Evolutionary conservation across 148 eudicot genomes (phyloP), one percentile per base, ranked within the genome.

Genomic region (Chenopodium album): DNA sequence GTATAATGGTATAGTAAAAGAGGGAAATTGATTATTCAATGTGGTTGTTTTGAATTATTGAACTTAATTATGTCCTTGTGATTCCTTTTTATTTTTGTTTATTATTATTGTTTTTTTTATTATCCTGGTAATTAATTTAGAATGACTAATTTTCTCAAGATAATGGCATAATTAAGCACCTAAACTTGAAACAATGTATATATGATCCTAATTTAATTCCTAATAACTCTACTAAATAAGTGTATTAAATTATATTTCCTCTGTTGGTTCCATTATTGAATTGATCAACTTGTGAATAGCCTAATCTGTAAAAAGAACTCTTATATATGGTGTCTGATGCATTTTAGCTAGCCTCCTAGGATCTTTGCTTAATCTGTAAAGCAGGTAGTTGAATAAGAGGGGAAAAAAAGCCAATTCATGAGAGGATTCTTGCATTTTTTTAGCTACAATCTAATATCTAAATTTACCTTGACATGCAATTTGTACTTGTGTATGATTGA

Each of bases 1-100:
- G 84, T 85, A 85, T 82, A 85, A 69, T 62, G 87, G 85, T 85
- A 85, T 85, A 85, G 87, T 74, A 69, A 82, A 80, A 78, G 79
- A 28, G 84, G 87, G 82, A 75, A 70, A 67, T 78, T 82, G 85
- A 76, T 85, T 78, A 47, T 73, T 73, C 82, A 78, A 85, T 81
- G 76, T 82, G 14, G 34, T 67, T 81, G 71, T 80, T 82, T 37
- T 64, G 46, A 17, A 56, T 20, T 29, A 29, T 78, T 78, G 11
- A 75, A 31, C 73, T 75, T 52, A 56, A 56, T 56, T 56, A 12
- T 66, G 16, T 60, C 12, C 23, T 82, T 59, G 22, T 41, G 44
- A 37, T 72, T 14, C 11, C 16, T 10, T 82, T 22, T n/a, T n/a
- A 14, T 0, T 6, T 37, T 28, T 23, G 1, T 68, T 68, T 41